Percentiles rank a stretch among this genome's conserved stretches.
Conservation (phyloP, 306 rosid genomes). For the Castanospermum australe region DNA sequence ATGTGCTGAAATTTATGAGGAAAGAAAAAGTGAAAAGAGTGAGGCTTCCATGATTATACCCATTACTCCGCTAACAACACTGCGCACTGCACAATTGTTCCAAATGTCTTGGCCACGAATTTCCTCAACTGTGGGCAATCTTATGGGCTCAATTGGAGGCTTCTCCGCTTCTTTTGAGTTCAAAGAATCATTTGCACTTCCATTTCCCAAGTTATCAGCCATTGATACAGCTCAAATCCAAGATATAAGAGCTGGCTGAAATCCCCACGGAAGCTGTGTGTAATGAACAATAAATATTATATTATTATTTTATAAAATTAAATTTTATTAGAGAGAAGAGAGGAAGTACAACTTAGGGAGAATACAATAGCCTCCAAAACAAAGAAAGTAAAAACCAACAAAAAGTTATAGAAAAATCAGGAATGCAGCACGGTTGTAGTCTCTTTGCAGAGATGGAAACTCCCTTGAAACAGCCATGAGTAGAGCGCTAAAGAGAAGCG, state of each 20-base stretch:
- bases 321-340: too few species aligned
- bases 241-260: background rate
- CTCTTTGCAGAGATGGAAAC: too few species aligned
- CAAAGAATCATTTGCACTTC: constrained; percentile 37
- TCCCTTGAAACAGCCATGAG: too few species aligned
- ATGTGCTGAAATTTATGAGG: background rate
- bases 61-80: constrained; percentile 90
- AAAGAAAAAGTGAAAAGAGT: background rate
- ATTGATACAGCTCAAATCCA: constrained; percentile 32
- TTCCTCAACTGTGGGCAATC: constrained; percentile 80
- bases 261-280: background rate
- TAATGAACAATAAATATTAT: background rate
- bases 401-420: too few species aligned
- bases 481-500: too few species aligned
- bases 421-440: too few species aligned
- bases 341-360: too few species aligned
- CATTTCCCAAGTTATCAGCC: constrained; percentile 50
- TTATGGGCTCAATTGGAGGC: constrained; percentile 72
- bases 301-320: too few species aligned
- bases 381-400: too few species aligned
- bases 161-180: constrained; percentile 52
- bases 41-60: constrained; percentile 43
- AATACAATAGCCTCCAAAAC: too few species aligned
- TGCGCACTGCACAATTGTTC: constrained; percentile 91
- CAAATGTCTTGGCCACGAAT: constrained; percentile 96